Conservation (phyloP, 139 green algal genomes). For the Limnomonas spitsbergensis region DNA sequence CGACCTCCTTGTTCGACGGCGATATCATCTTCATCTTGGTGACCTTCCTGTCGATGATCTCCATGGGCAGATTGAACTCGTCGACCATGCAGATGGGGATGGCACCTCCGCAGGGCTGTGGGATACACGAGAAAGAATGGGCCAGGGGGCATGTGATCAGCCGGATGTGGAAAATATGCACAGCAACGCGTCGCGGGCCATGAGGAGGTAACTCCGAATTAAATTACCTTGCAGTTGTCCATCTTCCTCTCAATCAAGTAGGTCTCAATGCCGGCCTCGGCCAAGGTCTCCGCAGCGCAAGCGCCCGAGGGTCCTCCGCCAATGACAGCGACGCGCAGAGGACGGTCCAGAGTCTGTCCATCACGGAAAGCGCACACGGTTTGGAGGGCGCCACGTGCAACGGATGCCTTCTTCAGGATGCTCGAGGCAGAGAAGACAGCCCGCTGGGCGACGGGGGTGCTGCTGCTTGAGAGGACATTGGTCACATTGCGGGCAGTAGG, state of each 20-base stretch:
- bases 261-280: constrained; percentile 88
- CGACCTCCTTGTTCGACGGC: constrained; percentile 95
- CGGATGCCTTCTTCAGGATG: background rate
- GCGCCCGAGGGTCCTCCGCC: constrained; percentile 91
- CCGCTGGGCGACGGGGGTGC: too few relatives aligned
- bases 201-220: too few relatives aligned
- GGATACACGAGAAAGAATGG: background rate
- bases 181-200: too few relatives aligned
- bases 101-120: constrained; percentile 89
- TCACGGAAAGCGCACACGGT: constrained; percentile 58
- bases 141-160: too few relatives aligned
- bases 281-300: constrained; percentile 93
- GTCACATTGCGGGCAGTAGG: too few relatives aligned
- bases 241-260: constrained; percentile 97
- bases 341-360: constrained; percentile 70
- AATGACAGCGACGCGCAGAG: constrained; percentile 89
- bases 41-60: constrained; percentile 94
- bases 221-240: constrained; percentile 93
- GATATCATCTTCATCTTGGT: constrained; percentile 99
- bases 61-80: constrained; percentile 93
- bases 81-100: constrained; percentile 99
- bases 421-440: background rate
- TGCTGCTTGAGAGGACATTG: too few relatives aligned
- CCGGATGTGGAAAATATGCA: too few relatives aligned
- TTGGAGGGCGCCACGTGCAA: background rate